Percentiles rank a stretch among this genome's conserved stretches.
Evolutionary conservation across 75 land plant genomes (phyloP).

Genomic region (Cunninghamia lanceolata): DNA sequence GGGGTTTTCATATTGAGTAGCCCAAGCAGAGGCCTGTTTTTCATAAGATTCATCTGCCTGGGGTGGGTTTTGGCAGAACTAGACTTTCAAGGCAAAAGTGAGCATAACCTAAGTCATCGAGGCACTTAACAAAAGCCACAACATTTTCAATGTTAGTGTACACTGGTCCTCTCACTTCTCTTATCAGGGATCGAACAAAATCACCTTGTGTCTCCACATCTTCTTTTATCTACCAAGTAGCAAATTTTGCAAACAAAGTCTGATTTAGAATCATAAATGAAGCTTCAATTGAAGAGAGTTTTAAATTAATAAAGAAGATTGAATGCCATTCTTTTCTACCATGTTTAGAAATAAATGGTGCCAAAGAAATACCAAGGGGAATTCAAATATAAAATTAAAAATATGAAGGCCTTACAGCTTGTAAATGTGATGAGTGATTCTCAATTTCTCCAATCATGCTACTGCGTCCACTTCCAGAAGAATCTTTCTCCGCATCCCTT

Average conservation of each 20-base stretch:
- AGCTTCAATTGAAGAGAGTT: not conserved
- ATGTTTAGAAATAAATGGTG: not conserved
- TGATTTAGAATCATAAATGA: not conserved
- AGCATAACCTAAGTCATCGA: no score
- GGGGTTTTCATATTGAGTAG: not conserved
- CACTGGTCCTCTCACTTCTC: constrained; percentile 53
- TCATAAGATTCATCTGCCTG: not conserved
- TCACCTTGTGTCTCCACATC: constrained; percentile 85
- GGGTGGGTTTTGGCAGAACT: not conserved
- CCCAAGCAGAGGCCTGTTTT: not conserved
- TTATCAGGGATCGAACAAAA: constrained; percentile 66
- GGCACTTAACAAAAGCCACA: constrained; percentile 78
- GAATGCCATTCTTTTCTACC: not conserved
- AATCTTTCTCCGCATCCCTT: constrained; percentile 62
- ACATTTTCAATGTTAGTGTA: constrained; percentile 70
- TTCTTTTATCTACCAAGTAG: constrained; percentile 53
- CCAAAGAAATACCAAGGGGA: not conserved
- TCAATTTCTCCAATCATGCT: constrained; percentile 85
- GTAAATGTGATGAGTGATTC: constrained; percentile 64
- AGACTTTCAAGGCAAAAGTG: not conserved
- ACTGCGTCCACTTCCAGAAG: constrained; percentile 49
- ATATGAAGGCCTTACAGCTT: constrained; percentile 51
- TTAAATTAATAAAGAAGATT: not conserved
- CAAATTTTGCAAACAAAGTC: not conserved
- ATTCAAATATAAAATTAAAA: not conserved